Evolutionary conservation across 2,329 filamentous ascomycete genomes (phyloP).

Genomic region (Venturia oleaginea): DNA sequence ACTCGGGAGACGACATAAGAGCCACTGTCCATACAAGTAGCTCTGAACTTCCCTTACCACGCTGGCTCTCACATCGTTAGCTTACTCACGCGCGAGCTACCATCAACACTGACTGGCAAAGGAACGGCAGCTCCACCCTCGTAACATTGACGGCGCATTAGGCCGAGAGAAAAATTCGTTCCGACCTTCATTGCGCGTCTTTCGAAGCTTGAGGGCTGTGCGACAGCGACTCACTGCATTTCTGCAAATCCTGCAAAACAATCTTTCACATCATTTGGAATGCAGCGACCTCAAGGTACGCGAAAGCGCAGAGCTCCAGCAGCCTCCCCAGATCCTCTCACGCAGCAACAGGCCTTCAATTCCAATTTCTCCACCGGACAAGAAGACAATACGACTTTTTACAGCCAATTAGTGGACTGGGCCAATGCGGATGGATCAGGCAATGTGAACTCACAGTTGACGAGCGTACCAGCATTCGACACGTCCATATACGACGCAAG

Average conservation of each 20-base stretch:
- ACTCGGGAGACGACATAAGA: background rate
- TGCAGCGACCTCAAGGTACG: slow-evolving; percentile 8
- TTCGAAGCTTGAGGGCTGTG: background rate
- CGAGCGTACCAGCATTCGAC: background rate
- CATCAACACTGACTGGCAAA: background rate
- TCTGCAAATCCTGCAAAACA: background rate
- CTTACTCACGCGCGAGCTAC: background rate
- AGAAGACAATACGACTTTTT: background rate
- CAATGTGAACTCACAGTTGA: background rate
- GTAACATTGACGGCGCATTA: background rate
- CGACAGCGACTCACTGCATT: slow-evolving; percentile 1
- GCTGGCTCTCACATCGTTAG: background rate
- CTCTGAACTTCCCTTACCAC: background rate
- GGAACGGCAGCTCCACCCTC: background rate
- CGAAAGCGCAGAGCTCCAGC: slow-evolving; percentile 12
- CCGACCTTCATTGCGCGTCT: background rate
- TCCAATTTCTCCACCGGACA: background rate
- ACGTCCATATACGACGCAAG: background rate
- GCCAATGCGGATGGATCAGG: slow-evolving; percentile 3
- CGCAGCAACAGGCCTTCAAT: slow-evolving; percentile 8
- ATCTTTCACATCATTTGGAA: background rate
- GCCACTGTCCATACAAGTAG: background rate
- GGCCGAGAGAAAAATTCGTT: too few relatives aligned
- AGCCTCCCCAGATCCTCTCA: slow-evolving; percentile 5
- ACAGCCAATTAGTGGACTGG: slow-evolving; percentile 9